Conservation (phyloP, 768 basidiomycete species). For the Pilatotrama ljubarskyi region DNA sequence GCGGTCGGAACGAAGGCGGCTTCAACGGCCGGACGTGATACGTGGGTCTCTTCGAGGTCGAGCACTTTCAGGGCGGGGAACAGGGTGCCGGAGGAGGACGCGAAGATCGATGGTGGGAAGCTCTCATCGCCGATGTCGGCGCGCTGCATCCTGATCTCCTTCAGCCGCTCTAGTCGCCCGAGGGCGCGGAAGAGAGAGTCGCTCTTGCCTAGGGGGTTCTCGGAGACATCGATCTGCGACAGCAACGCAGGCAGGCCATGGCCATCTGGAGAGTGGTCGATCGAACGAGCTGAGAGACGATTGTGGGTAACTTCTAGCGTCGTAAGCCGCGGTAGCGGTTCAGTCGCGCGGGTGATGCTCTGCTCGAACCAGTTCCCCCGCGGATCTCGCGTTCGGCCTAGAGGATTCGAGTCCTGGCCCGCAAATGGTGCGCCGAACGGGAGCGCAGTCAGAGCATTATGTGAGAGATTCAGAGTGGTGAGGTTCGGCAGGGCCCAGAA, state of each 20-base stretch:
- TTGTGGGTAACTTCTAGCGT: conserved; percentile 69
- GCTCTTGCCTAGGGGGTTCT: conserved; percentile 58
- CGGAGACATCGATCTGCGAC: conserved; percentile 61
- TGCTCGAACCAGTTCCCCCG: conserved; percentile 60
- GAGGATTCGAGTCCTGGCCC: conserved; percentile 25
- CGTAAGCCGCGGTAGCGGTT: conserved; percentile 67
- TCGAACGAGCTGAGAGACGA: conserved; percentile 51
- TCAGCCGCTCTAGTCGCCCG: conserved; percentile 49
- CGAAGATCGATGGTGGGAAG: conserved; percentile 46
- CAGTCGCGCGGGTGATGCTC: conserved; percentile 57
- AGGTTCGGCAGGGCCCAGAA: conserved; percentile 71
- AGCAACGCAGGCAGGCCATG: conserved; percentile 52
- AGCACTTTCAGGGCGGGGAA: conserved; percentile 59
- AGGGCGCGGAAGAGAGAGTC: conserved; percentile 48
- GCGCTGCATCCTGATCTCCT: conserved; percentile 55
- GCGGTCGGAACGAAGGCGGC: conserved; percentile 40
- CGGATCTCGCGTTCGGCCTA: conserved; percentile 36
- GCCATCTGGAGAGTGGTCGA: conserved; percentile 41
- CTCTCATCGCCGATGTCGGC: conserved; percentile 63
- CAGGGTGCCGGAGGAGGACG: conserved; percentile 23
- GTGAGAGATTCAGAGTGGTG: conserved; percentile 65
- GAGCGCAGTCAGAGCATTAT: conserved; percentile 62
- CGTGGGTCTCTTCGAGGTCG: conserved; percentile 67
- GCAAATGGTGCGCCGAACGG: conserved; percentile 64
- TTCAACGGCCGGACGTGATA: conserved; percentile 47